A percentile compares a stretch with the other conserved stretches of the same genome.
These are phyloP conservation scores for Rhodotorula sp. DNA, from an alignment of 1,284 basidiomycete genomes.

Conservation along the genomic window DNA sequence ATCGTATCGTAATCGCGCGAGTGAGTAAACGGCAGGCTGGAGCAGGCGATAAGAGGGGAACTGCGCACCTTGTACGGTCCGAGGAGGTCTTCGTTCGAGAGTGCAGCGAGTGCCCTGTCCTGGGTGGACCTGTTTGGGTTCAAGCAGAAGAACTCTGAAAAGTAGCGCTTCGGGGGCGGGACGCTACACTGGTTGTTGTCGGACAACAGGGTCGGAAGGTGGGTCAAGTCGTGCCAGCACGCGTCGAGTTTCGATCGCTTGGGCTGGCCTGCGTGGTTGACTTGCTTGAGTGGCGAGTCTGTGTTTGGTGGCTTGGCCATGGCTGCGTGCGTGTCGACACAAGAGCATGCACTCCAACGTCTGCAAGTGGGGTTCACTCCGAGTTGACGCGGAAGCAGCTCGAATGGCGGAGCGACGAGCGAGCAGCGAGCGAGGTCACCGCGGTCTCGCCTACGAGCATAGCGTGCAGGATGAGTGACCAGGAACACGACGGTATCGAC, in stretches of 20 bases:
- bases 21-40: background rate
- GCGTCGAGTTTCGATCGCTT: slow-evolving; percentile 16
- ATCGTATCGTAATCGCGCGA: background rate
- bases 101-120: slow-evolving; percentile 9
- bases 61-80: slow-evolving; percentile 22
- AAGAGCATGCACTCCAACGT: background rate
- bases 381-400: too few species aligned
- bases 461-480: background rate
- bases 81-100: slow-evolving; percentile 22
- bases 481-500: slow-evolving; percentile 71
- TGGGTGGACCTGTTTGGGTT: slow-evolving; percentile 12
- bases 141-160: slow-evolving; percentile 43
- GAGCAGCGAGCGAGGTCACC: too few species aligned
- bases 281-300: slow-evolving; percentile 33
- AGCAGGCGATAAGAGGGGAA: background rate
- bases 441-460: background rate
- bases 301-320: background rate
- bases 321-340: too few species aligned
- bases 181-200: background rate
- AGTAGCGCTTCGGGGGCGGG: slow-evolving; percentile 22
- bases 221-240: slow-evolving; percentile 21
- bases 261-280: slow-evolving; percentile 20
- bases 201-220: slow-evolving; percentile 19
- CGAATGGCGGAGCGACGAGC: too few species aligned
- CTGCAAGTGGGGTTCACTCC: background rate